Base-by-base conservation (phyloP, 495 filamentous ascomycete genomes). In the Podospora australis region DNA sequence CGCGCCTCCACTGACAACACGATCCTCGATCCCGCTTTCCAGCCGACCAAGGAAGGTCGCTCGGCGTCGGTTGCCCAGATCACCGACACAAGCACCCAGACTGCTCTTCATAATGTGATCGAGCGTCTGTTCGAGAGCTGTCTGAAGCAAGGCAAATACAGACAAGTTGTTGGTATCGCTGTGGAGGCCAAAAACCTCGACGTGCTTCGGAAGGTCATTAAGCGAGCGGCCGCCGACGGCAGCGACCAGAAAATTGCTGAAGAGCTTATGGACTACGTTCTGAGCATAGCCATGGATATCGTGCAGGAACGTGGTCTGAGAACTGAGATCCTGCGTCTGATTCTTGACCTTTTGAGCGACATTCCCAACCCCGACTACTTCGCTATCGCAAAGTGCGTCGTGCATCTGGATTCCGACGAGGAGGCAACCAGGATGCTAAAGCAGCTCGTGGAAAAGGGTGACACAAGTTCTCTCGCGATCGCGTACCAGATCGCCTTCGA, bases 401-500 rank as follows among this genome's bases (percentile, higher is more conserved):
- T 99, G 43, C 96, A 97, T 60, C 78, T 99, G 20, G 85, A 96
- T 54, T 86, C 96, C 54, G 85, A 95, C 56, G 80, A 85, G 22
- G 84, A 95, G 79, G 94, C 94, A 1, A 88, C 90, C n/a, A 78
- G 78, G 28, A 86, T 97, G 55, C 78, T 99, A 26, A 75, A 77
- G 21, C 84, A 90, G 56, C 75, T 99, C 19, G 83, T 97, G 8
- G 46, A 82, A 51, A 86, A 87, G 57, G 87, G 83, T 7, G 89
- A 92, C 56, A 67, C 78, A 14, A 81, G 78, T 44, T 86, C 88
- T 3, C 76, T 84, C 9, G 86, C 91, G 0, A 81, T 91, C 40
- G 94, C 92, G 17, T 97, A 97, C 62, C 94, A 99, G 60, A 92
- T 97, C 23, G 90, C 92, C 2, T 99, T 99, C 62, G 92, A 97